Conservation (phyloP, 495 filamentous ascomycete species). For the Aspergillus bridgeri region DNA sequence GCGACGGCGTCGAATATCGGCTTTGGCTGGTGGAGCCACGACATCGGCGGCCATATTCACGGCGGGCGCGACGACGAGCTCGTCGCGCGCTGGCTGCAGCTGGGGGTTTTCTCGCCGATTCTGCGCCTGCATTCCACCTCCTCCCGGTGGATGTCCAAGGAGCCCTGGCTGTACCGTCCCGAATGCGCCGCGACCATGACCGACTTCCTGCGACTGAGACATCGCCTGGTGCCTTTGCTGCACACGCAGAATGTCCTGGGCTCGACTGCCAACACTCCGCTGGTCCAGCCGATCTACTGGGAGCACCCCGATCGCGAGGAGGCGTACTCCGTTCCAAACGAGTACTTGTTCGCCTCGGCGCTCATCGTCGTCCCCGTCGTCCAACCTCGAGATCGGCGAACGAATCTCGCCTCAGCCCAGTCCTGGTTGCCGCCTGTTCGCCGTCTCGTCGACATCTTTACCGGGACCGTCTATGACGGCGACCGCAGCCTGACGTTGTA, state of each 20-base stretch:
- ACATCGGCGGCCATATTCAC: conserved; percentile 56
- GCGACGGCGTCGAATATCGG: conserved; percentile 61
- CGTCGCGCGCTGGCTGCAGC: conserved; percentile 54
- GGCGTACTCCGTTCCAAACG: conserved; percentile 49
- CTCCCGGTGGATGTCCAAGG: conserved; percentile 50
- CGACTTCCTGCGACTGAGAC: conserved; percentile 45
- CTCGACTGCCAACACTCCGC: conserved; percentile 39
- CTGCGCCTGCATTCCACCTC: conserved; percentile 53
- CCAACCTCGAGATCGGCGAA: conserved; percentile 33
- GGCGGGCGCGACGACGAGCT: conserved; percentile 53
- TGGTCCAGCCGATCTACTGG: conserved; percentile 61
- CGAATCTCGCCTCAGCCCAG: conserved; percentile 33
- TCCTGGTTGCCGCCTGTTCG: conserved; percentile 49
- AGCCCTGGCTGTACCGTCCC: conserved; percentile 51
- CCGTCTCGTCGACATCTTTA: conserved; percentile 50
- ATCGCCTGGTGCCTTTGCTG: conserved; percentile 54
- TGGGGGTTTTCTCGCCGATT: conserved; percentile 56
- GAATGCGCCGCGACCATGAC: conserved; percentile 42
- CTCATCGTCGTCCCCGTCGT: conserved; percentile 54
- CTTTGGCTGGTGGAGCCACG: conserved; percentile 64
- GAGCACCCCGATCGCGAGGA: conserved; percentile 40
- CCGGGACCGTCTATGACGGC: conserved; percentile 50
- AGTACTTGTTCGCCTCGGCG: conserved; percentile 52
- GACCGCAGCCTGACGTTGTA: conserved; percentile 44
- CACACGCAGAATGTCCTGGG: conserved; percentile 53